A percentile compares a stretch with the other conserved stretches of the same genome.
Conservation (phyloP, 768 basidiomycete species). For the Calocybe cyanea region DNA sequence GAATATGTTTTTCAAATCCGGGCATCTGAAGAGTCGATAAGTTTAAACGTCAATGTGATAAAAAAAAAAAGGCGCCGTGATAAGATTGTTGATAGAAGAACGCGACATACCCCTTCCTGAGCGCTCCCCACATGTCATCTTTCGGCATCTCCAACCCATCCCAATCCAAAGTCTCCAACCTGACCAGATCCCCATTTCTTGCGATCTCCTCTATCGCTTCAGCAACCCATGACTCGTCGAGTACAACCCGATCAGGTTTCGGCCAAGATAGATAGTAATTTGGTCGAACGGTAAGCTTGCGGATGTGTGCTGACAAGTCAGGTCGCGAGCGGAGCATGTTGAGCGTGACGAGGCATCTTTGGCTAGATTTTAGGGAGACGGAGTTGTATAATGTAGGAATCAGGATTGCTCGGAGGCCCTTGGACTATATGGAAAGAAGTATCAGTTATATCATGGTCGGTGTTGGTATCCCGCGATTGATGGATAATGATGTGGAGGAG, state of each 20-base stretch:
- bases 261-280: slow-evolving; percentile 55
- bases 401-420: slow-evolving; percentile 26
- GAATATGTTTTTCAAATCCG: slow-evolving; percentile 38
- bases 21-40: slow-evolving; percentile 30
- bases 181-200: slow-evolving; percentile 18
- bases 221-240: slow-evolving; percentile 41
- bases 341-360: slow-evolving; percentile 33
- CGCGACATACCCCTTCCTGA: slow-evolving; percentile 33
- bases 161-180: slow-evolving; percentile 46
- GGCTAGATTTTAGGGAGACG: slow-evolving; percentile 40
- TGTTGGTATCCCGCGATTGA: not conserved
- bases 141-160: slow-evolving; percentile 45
- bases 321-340: slow-evolving; percentile 30
- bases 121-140: slow-evolving; percentile 37
- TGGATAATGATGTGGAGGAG: slow-evolving; percentile 5
- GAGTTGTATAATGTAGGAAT: slow-evolving; percentile 41
- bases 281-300: slow-evolving; percentile 42
- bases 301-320: slow-evolving; percentile 35
- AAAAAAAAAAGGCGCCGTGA: too few relatives aligned
- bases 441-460: not conserved
- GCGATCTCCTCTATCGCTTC: slow-evolving; percentile 31
- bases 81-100: slow-evolving; percentile 1
- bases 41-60: not conserved
- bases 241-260: slow-evolving; percentile 29
- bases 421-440: slow-evolving; percentile 21